phyloP scores from a whole-genome alignment of 495 filamentous ascomycete species.

The Tuber brumale region DNA sequence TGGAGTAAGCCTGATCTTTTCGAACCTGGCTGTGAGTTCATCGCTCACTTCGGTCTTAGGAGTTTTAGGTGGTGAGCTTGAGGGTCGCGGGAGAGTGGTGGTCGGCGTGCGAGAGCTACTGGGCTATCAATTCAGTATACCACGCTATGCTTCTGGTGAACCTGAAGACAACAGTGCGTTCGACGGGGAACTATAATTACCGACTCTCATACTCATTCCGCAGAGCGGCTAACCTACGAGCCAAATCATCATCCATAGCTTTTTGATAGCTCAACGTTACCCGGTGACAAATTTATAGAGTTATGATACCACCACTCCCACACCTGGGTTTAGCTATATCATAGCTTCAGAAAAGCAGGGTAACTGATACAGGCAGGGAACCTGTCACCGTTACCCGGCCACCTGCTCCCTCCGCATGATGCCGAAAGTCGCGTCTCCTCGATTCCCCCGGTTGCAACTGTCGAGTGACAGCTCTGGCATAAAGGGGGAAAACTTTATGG shows the following conservation, averaged over 20 bases:
- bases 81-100: not conserved
- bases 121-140: not conserved
- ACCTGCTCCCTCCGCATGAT: not conserved
- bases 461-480: not conserved
- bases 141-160: not conserved
- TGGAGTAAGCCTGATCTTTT: slow-evolving; percentile 13
- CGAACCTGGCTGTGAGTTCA: slow-evolving; percentile 23
- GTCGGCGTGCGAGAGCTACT: not conserved
- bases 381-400: not conserved
- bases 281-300: not conserved
- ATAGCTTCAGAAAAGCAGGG: not conserved
- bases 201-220: slow-evolving; percentile 16
- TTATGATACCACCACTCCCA: not conserved
- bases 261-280: not conserved
- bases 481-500: slow-evolving; percentile 10
- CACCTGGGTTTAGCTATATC: not conserved
- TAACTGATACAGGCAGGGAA: not conserved
- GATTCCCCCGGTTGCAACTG: not conserved
- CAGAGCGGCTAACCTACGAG: slow-evolving; percentile 21
- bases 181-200: slow-evolving; percentile 7
- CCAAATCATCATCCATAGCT: slow-evolving; percentile 31
- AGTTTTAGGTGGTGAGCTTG: not conserved
- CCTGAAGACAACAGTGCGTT: not conserved
- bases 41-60: slow-evolving; percentile 15
- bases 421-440: not conserved